Evolutionary conservation across 129 eudicot genomes (phyloP).

Genomic region (Tanacetum coccineum): DNA sequence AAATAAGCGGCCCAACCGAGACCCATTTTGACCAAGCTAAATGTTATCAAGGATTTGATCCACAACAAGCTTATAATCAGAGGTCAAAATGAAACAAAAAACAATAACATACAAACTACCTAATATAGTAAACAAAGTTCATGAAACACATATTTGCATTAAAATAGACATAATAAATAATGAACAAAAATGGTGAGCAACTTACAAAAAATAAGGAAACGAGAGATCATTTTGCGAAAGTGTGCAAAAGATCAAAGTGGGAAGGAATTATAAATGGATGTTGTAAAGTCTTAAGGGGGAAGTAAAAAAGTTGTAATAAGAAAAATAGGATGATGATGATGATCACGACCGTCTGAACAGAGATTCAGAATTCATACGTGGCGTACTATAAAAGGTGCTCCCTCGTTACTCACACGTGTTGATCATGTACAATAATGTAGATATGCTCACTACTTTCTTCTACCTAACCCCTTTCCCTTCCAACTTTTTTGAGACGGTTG

Average conservation of each 20-base stretch:
- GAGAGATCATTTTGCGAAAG: not conserved
- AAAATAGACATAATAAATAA: not conserved
- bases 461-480: too few relatives aligned
- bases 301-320: slow-evolving; percentile 1
- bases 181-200: not conserved
- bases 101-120: too few relatives aligned
- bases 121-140: too few relatives aligned
- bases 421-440: too few relatives aligned
- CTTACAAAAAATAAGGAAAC: not conserved
- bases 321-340: not conserved
- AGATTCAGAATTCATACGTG: slow-evolving; percentile 15
- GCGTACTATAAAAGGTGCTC: slow-evolving; percentile 1
- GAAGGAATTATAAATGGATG: not conserved
- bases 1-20: too few relatives aligned
- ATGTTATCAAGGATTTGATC: too few relatives aligned
- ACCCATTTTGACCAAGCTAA: too few relatives aligned
- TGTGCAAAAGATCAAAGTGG: not conserved
- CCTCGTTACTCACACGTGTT: slow-evolving; percentile 22
- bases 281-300: slow-evolving; percentile 1
- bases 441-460: too few relatives aligned
- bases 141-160: slow-evolving; percentile 14
- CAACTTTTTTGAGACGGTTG: too few relatives aligned
- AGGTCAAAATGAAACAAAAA: too few relatives aligned
- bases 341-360: slow-evolving; percentile 11
- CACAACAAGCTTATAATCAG: too few relatives aligned